Evolutionary conservation across 2,329 filamentous ascomycete genomes (phyloP), one percentile per base, ranked within the genome.

Genomic region (Bipolaris zeicola): DNA sequence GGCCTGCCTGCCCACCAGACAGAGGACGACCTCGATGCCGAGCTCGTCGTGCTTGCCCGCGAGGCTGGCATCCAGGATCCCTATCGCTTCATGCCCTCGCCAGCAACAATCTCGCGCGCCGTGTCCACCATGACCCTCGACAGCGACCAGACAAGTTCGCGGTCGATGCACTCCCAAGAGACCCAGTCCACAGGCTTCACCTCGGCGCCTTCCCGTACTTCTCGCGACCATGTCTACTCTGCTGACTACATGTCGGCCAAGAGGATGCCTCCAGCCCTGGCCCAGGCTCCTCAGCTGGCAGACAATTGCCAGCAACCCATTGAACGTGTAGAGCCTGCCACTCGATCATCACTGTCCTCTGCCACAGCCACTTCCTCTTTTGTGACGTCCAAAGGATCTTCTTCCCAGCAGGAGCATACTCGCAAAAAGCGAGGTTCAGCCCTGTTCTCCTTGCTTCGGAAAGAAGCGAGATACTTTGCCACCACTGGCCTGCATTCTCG

Each of bases 171-270:
- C 44, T 76, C 73, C 7, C 68, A 68, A 31, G 72, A 73, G 38
- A 73, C 73, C 1, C 72, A 75, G 31, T 76, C 71, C 5, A 75
- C 73, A 8, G 64, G 67, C 58, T 59, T 69, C 38, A 75, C 73
- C 1, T 74, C 71, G 13, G 65, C 70, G 26, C 68, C 67, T 18
- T 76, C 73, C 14, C 68, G 72, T 16, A 71, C 65, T 6, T 75
- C 72, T 8, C 67, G 63, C 34, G 73, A 76, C 57, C 63, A 67
- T 50, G 38, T 64, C 16, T 55, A 58, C 38, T 45, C 51, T 3
- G 58, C 45, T 36, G 68, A 71, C n/a, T 61, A 57, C 33, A 57
- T 62, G 44, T 58, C 64, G 39, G 46, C 62, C 2, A 61, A 58
- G 50, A 65, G 60, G 47, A 54, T 57, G 5, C 64, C 67, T 16